These are phyloP conservation scores for Saccharomycopsis phalli DNA, from an alignment of 1,139 yeast species.

Conservation along the genomic window DNA sequence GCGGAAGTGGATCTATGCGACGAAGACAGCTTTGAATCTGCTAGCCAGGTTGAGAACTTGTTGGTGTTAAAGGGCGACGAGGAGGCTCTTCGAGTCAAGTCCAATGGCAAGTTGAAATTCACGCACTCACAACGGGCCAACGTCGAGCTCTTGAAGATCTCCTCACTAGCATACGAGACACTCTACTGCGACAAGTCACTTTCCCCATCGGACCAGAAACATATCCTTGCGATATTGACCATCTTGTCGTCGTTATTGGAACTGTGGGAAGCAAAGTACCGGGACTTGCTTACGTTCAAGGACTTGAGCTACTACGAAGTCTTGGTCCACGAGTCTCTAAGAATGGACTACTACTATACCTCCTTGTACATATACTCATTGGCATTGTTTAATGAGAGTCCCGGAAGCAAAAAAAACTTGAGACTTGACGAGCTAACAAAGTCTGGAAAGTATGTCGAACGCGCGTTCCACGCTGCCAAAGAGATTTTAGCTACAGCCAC, in stretches of 20 bases:
- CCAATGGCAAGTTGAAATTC: conserved; percentile 32
- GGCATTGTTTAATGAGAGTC: conserved; percentile 42
- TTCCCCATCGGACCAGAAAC: conserved; percentile 48
- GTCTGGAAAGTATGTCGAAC: conserved; percentile 68
- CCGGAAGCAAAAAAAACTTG: conserved; percentile 21
- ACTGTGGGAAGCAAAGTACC: conserved; percentile 66
- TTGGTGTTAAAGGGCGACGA: conserved; percentile 28
- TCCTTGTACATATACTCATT: conserved; percentile 75
- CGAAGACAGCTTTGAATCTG: conserved; percentile 34
- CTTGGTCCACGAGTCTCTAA: conserved; percentile 61
- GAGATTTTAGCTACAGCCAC: conserved; percentile 68
- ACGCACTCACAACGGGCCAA: conserved; percentile 67
- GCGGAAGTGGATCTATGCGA: conserved; percentile 53
- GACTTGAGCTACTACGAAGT: conserved; percentile 26
- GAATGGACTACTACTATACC: conserved; percentile 78
- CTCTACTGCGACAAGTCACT: conserved; percentile 49
- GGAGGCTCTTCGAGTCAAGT: conserved; percentile 25
- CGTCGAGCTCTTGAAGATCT: conserved; percentile 67
- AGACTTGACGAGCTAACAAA: conserved; percentile 59
- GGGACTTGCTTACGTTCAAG: conserved; percentile 35
- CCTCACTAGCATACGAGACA: conserved; percentile 77
- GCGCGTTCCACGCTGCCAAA: conserved; percentile 79
- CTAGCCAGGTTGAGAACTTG: conserved; percentile 23
- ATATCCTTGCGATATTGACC: conserved; percentile 61
- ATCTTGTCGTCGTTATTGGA: conserved; percentile 69